These are phyloP conservation scores for Calocybe cyanea DNA, from an alignment of 768 basidiomycete genomes.

Conservation along the genomic window DNA sequence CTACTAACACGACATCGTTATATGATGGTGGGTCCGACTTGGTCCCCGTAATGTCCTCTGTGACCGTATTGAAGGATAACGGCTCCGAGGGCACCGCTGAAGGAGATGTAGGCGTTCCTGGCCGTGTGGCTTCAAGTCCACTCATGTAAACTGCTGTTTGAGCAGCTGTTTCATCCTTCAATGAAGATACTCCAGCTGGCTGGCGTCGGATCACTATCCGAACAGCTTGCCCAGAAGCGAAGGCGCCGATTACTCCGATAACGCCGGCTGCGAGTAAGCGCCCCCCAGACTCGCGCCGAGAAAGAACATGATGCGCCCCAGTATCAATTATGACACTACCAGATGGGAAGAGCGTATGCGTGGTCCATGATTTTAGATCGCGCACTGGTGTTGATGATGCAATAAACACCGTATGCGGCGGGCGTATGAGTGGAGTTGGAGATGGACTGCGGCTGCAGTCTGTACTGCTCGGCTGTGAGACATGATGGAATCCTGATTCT, in stretches of 20 bases:
- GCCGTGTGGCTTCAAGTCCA: slow-evolving; percentile 43
- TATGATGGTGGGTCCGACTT: slow-evolving; percentile 23
- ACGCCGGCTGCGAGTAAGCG: slow-evolving; percentile 92
- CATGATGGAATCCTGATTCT: slow-evolving; percentile 22
- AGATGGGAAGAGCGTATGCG: slow-evolving; percentile 88
- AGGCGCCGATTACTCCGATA: slow-evolving; percentile 78
- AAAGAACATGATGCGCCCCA: slow-evolving; percentile 85
- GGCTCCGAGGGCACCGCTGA: slow-evolving; percentile 37
- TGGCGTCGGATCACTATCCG: slow-evolving; percentile 60
- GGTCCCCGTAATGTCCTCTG: slow-evolving; percentile 19
- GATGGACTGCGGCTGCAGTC: slow-evolving; percentile 17
- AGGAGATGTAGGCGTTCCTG: slow-evolving; percentile 48
- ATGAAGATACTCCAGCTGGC: slow-evolving; percentile 20
- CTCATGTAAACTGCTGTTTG: slow-evolving; percentile 31
- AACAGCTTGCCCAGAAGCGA: slow-evolving; percentile 94
- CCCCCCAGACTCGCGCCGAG: slow-evolving; percentile 83
- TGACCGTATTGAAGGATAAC: slow-evolving; percentile 37
- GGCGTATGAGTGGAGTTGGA: slow-evolving; percentile 36
- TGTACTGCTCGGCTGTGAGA: slow-evolving; percentile 9
- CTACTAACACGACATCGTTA: slow-evolving; percentile 24
- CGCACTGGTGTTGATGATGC: slow-evolving; percentile 67
- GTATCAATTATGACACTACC: slow-evolving; percentile 86
- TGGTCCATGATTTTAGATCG: slow-evolving; percentile 94
- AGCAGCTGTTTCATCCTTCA: slow-evolving; percentile 25
- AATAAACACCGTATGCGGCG: slow-evolving; percentile 86